Conservation (phyloP, 768 basidiomycete genomes). For the Krasilnikovozyma curviuscula region DNA sequence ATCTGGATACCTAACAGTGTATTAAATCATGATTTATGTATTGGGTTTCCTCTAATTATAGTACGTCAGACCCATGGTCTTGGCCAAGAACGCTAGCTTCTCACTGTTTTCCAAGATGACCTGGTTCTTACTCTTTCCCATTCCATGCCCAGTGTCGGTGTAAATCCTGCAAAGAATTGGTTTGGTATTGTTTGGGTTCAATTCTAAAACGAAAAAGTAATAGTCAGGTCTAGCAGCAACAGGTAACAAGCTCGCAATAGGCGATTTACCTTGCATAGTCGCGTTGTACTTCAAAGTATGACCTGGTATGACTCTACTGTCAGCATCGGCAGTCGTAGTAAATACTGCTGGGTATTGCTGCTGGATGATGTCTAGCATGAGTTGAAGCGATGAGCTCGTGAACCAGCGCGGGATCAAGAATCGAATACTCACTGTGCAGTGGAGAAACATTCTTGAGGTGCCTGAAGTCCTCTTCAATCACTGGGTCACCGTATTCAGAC, state of each 20-base stretch:
- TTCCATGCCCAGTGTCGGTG: conserved; percentile 9
- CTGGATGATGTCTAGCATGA: not conserved
- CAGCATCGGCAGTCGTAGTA: conserved; percentile 7
- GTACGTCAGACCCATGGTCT: conserved; percentile 2
- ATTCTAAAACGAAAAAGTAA: not conserved
- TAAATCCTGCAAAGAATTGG: conserved; percentile 4
- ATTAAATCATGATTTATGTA: too few species aligned
- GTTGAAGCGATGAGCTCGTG: not conserved
- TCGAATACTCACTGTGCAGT: conserved; percentile 1
- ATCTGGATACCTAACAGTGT: too few species aligned
- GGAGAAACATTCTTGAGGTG: conserved; percentile 5
- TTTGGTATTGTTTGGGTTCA: not conserved
- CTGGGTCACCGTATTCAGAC: conserved; percentile 9
- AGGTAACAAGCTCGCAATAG: not conserved
- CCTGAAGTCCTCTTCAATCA: not conserved
- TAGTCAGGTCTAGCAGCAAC: not conserved
- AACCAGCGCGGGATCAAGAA: not conserved
- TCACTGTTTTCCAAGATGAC: not conserved
- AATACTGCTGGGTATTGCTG: not conserved
- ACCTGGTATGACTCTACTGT: conserved; percentile 9
- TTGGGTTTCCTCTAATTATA: too few species aligned
- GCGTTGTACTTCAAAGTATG: conserved; percentile 9
- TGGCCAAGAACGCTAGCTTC: conserved; percentile 3
- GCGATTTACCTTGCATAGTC: conserved; percentile 1
- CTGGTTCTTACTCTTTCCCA: conserved; percentile 6